Percentiles rank a stretch among this genome's conserved stretches.
These are phyloP conservation scores for Naegleria fowleri DNA, from an alignment of 208 protist species.

Conservation along the genomic window DNA sequence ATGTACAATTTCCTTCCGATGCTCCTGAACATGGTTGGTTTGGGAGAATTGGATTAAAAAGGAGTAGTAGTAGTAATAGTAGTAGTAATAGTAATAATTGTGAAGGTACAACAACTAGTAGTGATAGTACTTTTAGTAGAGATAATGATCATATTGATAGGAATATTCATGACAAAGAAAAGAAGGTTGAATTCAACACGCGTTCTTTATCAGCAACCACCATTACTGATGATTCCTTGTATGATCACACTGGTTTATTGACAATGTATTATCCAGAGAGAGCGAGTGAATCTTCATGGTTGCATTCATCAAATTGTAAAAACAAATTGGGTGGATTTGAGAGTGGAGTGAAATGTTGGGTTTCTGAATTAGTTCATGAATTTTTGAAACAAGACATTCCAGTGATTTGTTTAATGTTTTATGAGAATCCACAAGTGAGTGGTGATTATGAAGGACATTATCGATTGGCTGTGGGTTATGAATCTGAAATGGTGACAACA, in stretches of 20 bases:
- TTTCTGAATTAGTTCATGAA: background rate
- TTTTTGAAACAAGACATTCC: background rate
- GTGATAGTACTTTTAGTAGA: too few relatives aligned
- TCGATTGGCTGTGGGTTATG: background rate
- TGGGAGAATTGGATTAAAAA: too few relatives aligned
- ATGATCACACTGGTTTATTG: background rate
- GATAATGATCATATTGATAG: too few relatives aligned
- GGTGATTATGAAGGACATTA: background rate
- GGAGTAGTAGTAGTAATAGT: too few relatives aligned
- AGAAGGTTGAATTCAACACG: too few relatives aligned
- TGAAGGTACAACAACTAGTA: too few relatives aligned
- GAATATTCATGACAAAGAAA: too few relatives aligned
- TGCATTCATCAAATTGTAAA: background rate
- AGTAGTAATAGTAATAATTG: too few relatives aligned
- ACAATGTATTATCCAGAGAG: background rate
- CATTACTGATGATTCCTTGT: background rate
- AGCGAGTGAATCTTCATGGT: background rate
- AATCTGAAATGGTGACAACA: background rate
- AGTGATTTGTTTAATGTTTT: slow-evolving; percentile 14
- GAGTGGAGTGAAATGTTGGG: background rate
- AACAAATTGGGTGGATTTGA: background rate
- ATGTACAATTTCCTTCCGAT: background rate
- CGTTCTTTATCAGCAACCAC: too few relatives aligned
- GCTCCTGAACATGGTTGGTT: background rate
- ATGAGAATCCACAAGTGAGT: background rate